These are phyloP conservation scores for Eimeria sp. DNA, from an alignment of 169 alveolate genomes.

Conservation along the genomic window DNA sequence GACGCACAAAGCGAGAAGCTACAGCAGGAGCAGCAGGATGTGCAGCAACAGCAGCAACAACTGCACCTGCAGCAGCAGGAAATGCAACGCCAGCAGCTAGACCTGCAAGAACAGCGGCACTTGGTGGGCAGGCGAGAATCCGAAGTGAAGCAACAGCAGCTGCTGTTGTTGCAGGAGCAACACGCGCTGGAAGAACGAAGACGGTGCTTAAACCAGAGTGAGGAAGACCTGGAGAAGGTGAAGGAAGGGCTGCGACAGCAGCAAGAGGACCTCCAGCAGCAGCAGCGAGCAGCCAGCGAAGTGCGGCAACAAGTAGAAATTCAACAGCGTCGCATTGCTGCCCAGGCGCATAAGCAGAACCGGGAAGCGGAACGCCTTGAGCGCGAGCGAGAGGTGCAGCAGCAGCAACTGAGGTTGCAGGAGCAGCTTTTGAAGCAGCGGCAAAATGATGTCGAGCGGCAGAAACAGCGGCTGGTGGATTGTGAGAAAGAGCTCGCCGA, in stretches of 20 bases:
- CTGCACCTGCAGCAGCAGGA: constrained; percentile 68
- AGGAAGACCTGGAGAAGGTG: background rate
- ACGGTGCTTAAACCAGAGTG: background rate
- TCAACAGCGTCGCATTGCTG: constrained; percentile 25
- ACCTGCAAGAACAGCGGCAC: constrained; percentile 55
- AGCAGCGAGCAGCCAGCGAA: constrained; percentile 63
- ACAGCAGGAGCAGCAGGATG: constrained; percentile 10
- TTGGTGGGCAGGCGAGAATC: background rate
- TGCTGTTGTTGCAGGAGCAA: constrained; percentile 14
- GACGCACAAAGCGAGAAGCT: constrained; percentile 38
- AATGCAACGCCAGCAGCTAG: constrained; percentile 21
- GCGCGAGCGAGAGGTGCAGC: constrained; percentile 31
- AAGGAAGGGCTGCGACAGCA: constrained; percentile 3
- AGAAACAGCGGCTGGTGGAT: constrained; percentile 31
- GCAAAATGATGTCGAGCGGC: background rate
- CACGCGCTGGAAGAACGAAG: constrained; percentile 24
- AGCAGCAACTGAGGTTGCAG: constrained; percentile 64
- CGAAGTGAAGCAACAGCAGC: background rate
- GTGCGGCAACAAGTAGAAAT: background rate
- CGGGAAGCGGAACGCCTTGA: constrained; percentile 35
- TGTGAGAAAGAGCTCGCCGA: constrained; percentile 25
- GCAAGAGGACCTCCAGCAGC: constrained; percentile 52
- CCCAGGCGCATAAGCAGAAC: constrained; percentile 40
- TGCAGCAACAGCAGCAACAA: constrained; percentile 50
- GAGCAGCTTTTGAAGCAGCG: constrained; percentile 34